phyloP scores from a whole-genome alignment of 345 rosid species.

The Rhizophora apiculata region DNA sequence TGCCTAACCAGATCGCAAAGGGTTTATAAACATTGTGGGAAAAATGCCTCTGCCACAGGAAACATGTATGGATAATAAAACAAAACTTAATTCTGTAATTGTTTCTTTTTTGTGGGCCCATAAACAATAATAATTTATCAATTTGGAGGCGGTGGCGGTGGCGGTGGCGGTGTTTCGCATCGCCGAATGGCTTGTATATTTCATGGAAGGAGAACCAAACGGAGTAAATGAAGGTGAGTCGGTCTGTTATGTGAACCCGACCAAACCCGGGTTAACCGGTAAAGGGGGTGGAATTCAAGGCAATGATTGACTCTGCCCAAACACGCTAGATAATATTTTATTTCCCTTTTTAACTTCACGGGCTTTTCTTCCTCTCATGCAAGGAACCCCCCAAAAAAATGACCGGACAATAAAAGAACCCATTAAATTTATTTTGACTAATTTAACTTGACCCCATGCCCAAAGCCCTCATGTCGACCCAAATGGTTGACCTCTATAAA shows the following conservation, averaged over 20 bases:
- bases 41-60: not conserved
- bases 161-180: no score
- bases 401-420: constrained; percentile 4
- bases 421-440: constrained; percentile 24
- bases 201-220: constrained; percentile 6
- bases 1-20: not conserved
- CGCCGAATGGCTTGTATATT: not conserved
- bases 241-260: constrained; percentile 41
- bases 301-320: constrained; percentile 39
- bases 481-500: constrained; percentile 26
- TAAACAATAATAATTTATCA: no score
- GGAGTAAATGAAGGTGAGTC: constrained; percentile 4
- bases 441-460: not conserved
- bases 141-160: no score
- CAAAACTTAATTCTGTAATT: no score
- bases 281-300: constrained; percentile 25
- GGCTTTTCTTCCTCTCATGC: no score
- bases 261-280: constrained; percentile 32
- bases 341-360: not conserved
- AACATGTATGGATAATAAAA: not conserved
- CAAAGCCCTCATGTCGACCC: constrained; percentile 22
- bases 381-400: not conserved
- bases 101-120: no score
- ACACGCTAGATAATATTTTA: constrained; percentile 1
- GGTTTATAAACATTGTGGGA: not conserved